Base-by-base conservation (phyloP, 73 alveolate genomes). In the Paraurostyla sp. region DNA sequence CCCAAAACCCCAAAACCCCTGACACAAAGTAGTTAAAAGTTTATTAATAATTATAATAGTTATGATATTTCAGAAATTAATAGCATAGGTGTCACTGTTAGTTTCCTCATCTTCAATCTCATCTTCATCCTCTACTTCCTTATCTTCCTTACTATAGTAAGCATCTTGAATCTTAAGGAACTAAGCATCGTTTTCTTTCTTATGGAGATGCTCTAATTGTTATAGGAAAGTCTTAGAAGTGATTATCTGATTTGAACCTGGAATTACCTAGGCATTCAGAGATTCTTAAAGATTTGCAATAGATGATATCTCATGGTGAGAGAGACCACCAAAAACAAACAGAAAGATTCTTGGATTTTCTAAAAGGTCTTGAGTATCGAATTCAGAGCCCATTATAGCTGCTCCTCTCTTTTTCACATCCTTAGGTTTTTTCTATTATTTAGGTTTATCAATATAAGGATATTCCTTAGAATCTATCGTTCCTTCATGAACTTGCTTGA, bases 271-370 rank as follows among this genome's bases (percentile, higher is more conserved):
- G 0, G 92, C 83, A 38, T 81, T 62, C 22, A 89, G 25, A 27
- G 58, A 9, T 20, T 89, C 84, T 36, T 89, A 59, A 7, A 80
- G 68, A 40, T 45, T 63, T 0, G 69, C 75, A 0, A 89, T 45
- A 9, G 85, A 42, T 1, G 49, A 87, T 1, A 89, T 43, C 76
- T 89, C 95, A 52, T 80, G 92, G 35, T 89, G 92, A 16, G 95
- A 80, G 33, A 89, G 27, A 6, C 95, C 95, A n/a, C 95, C 95
- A 35, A 89, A 80, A 0, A 89, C 83, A 84, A 76, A 89, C 13
- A 89, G 49, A 25, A 89, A 84, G 7, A 89, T 49, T 29, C 95
- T 59, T 7, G 95, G 95, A 62, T 89, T 89, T 76, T 87, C 90
- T 0, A 87, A 62, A 29, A 76, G 35, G 35, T 36, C 80, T 36